A percentile compares a stretch with the other conserved stretches of the same genome.
These are phyloP conservation scores for Cyberlindnera xylosilytica DNA, from an alignment of 805 yeast genomes.

Conservation along the genomic window DNA sequence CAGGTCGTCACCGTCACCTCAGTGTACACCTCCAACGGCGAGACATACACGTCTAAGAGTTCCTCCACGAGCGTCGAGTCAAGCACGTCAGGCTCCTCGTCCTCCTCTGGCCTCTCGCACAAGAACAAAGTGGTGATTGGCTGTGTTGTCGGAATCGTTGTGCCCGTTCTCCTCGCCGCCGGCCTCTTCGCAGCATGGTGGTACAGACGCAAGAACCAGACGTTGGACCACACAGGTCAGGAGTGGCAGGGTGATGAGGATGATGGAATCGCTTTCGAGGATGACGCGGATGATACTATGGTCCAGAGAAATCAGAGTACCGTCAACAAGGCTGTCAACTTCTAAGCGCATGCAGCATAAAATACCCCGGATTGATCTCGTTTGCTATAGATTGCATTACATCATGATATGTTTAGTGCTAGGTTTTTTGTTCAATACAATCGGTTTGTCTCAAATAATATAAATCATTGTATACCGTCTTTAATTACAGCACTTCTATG, in stretches of 20 bases:
- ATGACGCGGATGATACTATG: slow-evolving; percentile 11
- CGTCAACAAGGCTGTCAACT: slow-evolving; percentile 26
- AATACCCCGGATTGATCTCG: too few relatives aligned
- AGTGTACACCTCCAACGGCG: slow-evolving; percentile 17
- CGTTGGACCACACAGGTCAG: slow-evolving; percentile 25
- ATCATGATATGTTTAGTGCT: too few relatives aligned
- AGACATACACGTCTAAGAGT: slow-evolving; percentile 12
- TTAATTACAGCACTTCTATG: too few relatives aligned
- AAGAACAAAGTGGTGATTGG: slow-evolving; percentile 59
- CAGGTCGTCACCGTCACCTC: slow-evolving; percentile 17
- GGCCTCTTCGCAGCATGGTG: slow-evolving; percentile 16
- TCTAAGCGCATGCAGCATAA: too few relatives aligned
- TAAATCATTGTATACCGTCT: too few relatives aligned
- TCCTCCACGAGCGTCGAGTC: slow-evolving; percentile 18
- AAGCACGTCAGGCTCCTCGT: slow-evolving; percentile 14
- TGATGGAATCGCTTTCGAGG: slow-evolving; percentile 6
- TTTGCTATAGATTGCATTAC: not conserved
- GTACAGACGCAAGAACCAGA: slow-evolving; percentile 16
- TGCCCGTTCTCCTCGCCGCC: slow-evolving; percentile 43
- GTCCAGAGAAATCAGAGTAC: slow-evolving; percentile 13
- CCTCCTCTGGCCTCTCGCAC: slow-evolving; percentile 41
- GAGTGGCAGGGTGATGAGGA: slow-evolving; percentile 26
- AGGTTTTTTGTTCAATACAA: too few relatives aligned
- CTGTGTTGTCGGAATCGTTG: slow-evolving; percentile 69
- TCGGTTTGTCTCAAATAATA: too few relatives aligned